phyloP scores from a whole-genome alignment of 1,284 basidiomycete species.

The Naganishia liquefaciens region DNA sequence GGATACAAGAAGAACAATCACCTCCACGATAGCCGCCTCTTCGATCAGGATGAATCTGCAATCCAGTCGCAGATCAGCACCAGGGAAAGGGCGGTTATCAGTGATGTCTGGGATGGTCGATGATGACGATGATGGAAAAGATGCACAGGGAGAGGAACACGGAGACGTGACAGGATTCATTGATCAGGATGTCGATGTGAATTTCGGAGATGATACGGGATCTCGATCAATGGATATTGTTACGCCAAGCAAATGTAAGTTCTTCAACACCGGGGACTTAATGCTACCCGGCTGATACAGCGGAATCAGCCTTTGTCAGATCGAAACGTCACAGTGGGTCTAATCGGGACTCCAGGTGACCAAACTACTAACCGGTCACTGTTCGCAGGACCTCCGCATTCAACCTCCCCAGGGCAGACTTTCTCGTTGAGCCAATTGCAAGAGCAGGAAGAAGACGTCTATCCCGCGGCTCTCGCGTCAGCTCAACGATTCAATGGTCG shows the following conservation, averaged over 20 bases:
- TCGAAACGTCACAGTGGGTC: slow-evolving; percentile 26
- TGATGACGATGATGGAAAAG: slow-evolving; percentile 60
- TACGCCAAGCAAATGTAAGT: slow-evolving; percentile 26
- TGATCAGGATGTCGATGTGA: slow-evolving; percentile 19
- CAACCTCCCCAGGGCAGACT: slow-evolving; percentile 19
- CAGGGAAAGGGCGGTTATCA: slow-evolving; percentile 31
- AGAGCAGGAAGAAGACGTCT: slow-evolving; percentile 25
- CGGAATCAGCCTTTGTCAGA: slow-evolving; percentile 6
- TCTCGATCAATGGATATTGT: slow-evolving; percentile 12
- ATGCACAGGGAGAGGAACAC: slow-evolving; percentile 57
- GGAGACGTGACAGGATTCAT: slow-evolving; percentile 22
- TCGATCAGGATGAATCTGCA: slow-evolving; percentile 46
- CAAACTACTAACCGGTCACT: background rate
- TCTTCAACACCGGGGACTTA: background rate
- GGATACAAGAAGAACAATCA: slow-evolving; percentile 53
- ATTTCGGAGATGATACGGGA: slow-evolving; percentile 32
- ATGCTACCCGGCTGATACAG: slow-evolving; percentile 8
- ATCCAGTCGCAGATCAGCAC: slow-evolving; percentile 44
- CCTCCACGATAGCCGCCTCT: slow-evolving; percentile 41
- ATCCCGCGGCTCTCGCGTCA: slow-evolving; percentile 16
- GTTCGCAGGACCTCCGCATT: slow-evolving; percentile 20
- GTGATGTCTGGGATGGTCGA: background rate
- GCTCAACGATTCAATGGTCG: slow-evolving; percentile 9
- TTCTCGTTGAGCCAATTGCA: slow-evolving; percentile 20
- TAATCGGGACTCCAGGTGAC: background rate